Percentiles rank a stretch among this genome's conserved stretches.
phyloP scores from a whole-genome alignment of 1,284 basidiomycete species.

The Ceratobasidium sp. region DNA sequence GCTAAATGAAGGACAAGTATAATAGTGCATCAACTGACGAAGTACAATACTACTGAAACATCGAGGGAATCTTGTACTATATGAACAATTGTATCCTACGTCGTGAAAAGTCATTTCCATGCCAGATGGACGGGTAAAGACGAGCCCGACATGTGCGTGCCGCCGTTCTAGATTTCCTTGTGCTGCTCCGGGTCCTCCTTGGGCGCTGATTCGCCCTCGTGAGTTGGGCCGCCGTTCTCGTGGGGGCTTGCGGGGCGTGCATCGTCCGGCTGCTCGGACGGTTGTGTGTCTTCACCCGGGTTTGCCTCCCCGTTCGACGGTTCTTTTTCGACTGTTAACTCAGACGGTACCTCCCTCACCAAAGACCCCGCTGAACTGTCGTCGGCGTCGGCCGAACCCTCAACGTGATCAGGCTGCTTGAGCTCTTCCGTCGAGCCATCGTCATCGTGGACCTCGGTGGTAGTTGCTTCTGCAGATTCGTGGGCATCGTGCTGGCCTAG shows the following conservation, averaged over 20 bases:
- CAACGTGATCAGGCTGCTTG: background rate
- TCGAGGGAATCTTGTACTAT: slow-evolving; percentile 41
- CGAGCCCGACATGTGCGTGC: background rate
- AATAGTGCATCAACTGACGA: slow-evolving; percentile 26
- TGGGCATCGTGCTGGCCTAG: slow-evolving; percentile 47
- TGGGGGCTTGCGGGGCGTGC: slow-evolving; percentile 5
- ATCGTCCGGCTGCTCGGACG: background rate
- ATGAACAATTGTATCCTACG: slow-evolving; percentile 23
- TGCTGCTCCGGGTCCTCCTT: slow-evolving; percentile 6
- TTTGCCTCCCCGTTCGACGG: slow-evolving; percentile 27
- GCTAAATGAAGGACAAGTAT: slow-evolving; percentile 10
- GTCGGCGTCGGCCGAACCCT: background rate
- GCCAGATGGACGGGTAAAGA: background rate
- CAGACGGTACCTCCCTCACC: slow-evolving; percentile 24
- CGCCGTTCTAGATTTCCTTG: slow-evolving; percentile 3
- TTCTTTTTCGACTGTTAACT: slow-evolving; percentile 44
- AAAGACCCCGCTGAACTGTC: background rate
- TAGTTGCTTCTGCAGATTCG: slow-evolving; percentile 50
- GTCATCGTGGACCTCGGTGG: slow-evolving; percentile 48
- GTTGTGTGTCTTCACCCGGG: background rate
- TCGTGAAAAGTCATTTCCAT: background rate
- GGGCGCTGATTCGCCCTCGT: background rate
- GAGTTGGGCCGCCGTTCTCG: background rate
- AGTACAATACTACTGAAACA: slow-evolving; percentile 39
- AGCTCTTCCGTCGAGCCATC: slow-evolving; percentile 38